A percentile compares a stretch with the other conserved stretches of the same genome.
phyloP scores from a whole-genome alignment of 73 alveolate genomes.

The Tetrahymena borealis region DNA sequence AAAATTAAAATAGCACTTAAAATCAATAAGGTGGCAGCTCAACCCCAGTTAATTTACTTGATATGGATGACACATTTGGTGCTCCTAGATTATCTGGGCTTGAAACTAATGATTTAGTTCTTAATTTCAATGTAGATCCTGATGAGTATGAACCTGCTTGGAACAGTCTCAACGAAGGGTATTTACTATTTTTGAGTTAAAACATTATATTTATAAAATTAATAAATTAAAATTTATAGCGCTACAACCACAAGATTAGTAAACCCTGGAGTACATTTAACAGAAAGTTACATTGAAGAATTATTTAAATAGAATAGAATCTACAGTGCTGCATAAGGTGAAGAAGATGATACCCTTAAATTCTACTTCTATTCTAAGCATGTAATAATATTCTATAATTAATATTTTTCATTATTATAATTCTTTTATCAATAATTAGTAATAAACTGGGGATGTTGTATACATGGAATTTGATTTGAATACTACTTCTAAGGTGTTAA shows the following conservation, averaged over 20 bases:
- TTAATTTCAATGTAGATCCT: not conserved
- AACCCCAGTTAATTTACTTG: not conserved
- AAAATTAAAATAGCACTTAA: not conserved
- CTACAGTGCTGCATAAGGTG: constrained; percentile 38
- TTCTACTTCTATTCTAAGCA: constrained; percentile 20
- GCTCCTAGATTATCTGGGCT: not conserved
- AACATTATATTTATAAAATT: not conserved
- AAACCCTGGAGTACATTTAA: constrained; percentile 1
- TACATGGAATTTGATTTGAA: not conserved
- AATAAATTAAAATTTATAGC: not conserved
- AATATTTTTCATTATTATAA: not conserved
- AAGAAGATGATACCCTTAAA: constrained; percentile 24
- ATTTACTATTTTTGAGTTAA: not conserved
- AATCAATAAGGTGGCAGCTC: not conserved
- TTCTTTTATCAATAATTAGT: not conserved
- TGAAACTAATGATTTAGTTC: constrained; percentile 3
- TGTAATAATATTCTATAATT: not conserved
- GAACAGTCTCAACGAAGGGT: constrained; percentile 36
- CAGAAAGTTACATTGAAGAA: constrained; percentile 10
- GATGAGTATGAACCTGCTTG: constrained; percentile 22
- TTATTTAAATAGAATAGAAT: constrained; percentile 26
- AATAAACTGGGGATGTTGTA: not conserved
- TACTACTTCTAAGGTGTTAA: not conserved
- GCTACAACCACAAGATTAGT: constrained; percentile 16
- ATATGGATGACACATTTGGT: not conserved